Evolutionary conservation across 345 rosid genomes (phyloP).

Genomic region (Adansonia digitata): DNA sequence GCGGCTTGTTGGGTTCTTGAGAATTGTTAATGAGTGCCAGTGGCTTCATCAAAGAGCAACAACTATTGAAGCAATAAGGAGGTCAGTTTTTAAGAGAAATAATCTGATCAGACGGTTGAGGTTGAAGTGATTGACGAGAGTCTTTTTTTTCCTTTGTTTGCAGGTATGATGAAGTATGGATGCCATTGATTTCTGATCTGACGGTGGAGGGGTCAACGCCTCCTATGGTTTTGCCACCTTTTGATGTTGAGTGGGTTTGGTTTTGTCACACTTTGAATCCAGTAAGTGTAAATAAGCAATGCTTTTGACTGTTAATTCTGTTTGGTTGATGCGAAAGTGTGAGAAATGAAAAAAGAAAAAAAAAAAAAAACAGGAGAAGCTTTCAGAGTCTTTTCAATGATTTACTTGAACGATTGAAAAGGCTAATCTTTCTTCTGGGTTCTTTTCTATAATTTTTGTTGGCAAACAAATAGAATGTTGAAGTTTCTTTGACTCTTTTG

Average conservation of each 20-base stretch:
- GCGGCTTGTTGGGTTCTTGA: constrained; percentile 51
- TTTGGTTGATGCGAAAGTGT: constrained; percentile 25
- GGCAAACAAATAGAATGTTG: constrained; percentile 6
- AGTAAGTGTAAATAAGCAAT: constrained; percentile 45
- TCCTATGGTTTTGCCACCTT: constrained; percentile 74
- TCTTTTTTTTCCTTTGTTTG: not conserved
- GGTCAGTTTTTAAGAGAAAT: constrained; percentile 30
- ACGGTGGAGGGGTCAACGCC: constrained; percentile 53
- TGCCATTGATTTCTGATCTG: constrained; percentile 85
- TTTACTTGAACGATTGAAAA: not conserved
- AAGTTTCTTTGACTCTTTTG: not conserved
- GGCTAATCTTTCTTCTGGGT: not conserved
- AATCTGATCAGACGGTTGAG: constrained; percentile 11
- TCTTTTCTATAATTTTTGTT: no score
- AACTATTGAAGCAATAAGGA: constrained; percentile 62
- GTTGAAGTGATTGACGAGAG: not conserved
- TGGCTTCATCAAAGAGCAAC: constrained; percentile 65
- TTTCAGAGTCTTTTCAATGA: not conserved
- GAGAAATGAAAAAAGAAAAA: no score
- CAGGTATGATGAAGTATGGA: constrained; percentile 92
- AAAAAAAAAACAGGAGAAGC: not conserved
- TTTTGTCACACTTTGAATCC: constrained; percentile 87
- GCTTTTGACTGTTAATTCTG: constrained; percentile 3
- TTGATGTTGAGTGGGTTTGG: constrained; percentile 98
- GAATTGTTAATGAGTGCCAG: constrained; percentile 45